Base-by-base conservation (phyloP, 2,329 filamentous ascomycete genomes). In the Microcyclospora tardicrescens region DNA sequence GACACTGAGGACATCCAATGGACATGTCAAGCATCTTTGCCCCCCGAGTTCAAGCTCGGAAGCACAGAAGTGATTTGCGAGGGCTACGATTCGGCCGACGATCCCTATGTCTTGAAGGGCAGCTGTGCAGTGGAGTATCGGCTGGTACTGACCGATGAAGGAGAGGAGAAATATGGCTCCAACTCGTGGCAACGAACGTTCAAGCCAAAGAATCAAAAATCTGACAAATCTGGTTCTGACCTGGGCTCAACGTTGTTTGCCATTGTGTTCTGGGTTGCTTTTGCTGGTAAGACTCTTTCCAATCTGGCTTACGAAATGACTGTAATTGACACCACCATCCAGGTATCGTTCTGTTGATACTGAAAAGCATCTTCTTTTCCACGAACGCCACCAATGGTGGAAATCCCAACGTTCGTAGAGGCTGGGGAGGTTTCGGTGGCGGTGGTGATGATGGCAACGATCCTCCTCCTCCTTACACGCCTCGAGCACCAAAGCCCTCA, bases 111-210 rank as follows among this genome's bases (percentile, higher is more conserved):
- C n/a, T 65, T 96, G 38, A 86, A 83, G 54, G 91, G 91, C 15
- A 91, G 83, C 59, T 96, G 89, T 61, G 91, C 82, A 11, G 87
- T 94, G 16, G 84, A 94, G 62, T 96, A 96, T 61, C 71, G 80
- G 11, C 62, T 96, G 6, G 60, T 81, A 0, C 66, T 96, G 37
- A 96, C 87, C 1, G 76, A 80, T 10, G 67, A 71, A 44, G 91
- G 91, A 2, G 77, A 87, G 62, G 62, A 72, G 50, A 75, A 70
- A 49, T 87, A 81, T 57, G 83, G 81, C 1, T 57, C 35, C 33
- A 45, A 36, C 33, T n/a, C 33, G 2, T 41, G 37, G 34, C 33
- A 38, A 38, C 31, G n/a, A 37, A 35, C 27, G 34, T 46, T 33
- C 33, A 42, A 15, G 29, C 35, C 42, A 15, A 44, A 29, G 10